Conservation (phyloP, 1,284 basidiomycete species). For the Malassezia yamatoensis region DNA sequence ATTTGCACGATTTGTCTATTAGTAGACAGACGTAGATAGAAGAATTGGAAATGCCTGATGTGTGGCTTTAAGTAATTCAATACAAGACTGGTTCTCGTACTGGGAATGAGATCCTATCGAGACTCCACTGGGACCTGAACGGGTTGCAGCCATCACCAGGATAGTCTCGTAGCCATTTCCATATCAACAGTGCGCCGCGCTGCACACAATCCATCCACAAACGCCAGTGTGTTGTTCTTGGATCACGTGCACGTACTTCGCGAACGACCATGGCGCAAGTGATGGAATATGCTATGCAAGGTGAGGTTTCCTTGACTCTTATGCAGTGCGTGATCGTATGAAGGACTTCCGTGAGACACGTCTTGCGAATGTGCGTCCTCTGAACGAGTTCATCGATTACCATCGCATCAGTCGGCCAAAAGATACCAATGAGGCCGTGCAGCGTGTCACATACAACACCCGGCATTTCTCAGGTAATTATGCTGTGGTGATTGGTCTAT, state of each 20-base stretch:
- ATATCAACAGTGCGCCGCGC: no score
- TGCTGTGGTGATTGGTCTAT: slow-evolving; percentile 64
- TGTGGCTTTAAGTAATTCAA: no score
- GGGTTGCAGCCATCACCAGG: no score
- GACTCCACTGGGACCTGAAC: no score
- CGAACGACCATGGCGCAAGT: slow-evolving; percentile 14
- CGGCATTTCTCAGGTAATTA: slow-evolving; percentile 59
- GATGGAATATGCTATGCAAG: slow-evolving; percentile 15
- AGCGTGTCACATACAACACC: slow-evolving; percentile 83
- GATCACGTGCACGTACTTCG: not conserved
- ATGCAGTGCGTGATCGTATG: slow-evolving; percentile 32
- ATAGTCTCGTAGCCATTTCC: no score
- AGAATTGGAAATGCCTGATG: no score
- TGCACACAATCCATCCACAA: no score
- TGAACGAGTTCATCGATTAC: slow-evolving; percentile 63
- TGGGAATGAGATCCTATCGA: no score
- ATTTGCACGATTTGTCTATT: no score
- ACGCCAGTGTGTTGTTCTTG: no score
- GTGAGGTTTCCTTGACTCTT: not conserved
- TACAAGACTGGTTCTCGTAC: no score
- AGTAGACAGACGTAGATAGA: no score
- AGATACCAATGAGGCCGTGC: slow-evolving; percentile 57
- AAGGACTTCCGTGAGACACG: slow-evolving; percentile 58
- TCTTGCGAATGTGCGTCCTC: slow-evolving; percentile 67
- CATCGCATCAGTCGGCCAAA: slow-evolving; percentile 66